These are phyloP conservation scores for Geotrichum klebahnii DNA, from an alignment of 1,139 yeast genomes.

Conservation along the genomic window DNA sequence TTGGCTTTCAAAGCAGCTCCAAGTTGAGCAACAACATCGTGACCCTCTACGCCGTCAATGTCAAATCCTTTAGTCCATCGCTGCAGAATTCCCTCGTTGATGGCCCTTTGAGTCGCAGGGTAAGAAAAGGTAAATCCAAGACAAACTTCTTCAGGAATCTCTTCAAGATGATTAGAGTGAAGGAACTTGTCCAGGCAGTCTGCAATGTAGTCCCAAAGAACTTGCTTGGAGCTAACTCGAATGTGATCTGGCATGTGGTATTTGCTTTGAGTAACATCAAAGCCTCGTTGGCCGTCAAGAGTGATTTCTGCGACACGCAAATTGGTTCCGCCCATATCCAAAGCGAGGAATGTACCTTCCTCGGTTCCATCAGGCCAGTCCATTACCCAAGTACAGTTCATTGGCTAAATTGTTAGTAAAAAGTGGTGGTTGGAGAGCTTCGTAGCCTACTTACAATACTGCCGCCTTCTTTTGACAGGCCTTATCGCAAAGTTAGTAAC, in stretches of 20 bases:
- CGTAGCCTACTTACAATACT: slow-evolving; percentile 45
- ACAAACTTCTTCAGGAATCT: slow-evolving; percentile 45
- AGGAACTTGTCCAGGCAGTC: slow-evolving; percentile 61
- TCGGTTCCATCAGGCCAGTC: slow-evolving; percentile 91
- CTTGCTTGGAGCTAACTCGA: slow-evolving; percentile 75
- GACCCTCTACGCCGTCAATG: slow-evolving; percentile 88
- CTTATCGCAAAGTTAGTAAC: slow-evolving; percentile 33
- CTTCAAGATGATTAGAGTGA: slow-evolving; percentile 49
- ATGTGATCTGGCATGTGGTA: slow-evolving; percentile 64
- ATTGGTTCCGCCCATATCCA: slow-evolving; percentile 95
- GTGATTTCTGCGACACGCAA: slow-evolving; percentile 83
- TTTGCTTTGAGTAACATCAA: slow-evolving; percentile 79
- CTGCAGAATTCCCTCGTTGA: slow-evolving; percentile 82
- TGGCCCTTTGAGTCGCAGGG: slow-evolving; percentile 82
- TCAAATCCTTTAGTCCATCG: slow-evolving; percentile 99
- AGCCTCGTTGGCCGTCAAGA: slow-evolving; percentile 71
- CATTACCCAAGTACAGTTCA: slow-evolving; percentile 96
- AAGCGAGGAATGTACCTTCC: slow-evolving; percentile 82
- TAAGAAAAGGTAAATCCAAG: slow-evolving; percentile 94
- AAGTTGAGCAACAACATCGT: slow-evolving; percentile 89
- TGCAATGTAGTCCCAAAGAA: slow-evolving; percentile 83
- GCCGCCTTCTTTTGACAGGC: slow-evolving; percentile 70
- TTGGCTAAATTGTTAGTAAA: slow-evolving; percentile 46
- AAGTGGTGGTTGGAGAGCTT: not conserved
- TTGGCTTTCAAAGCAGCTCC: slow-evolving; percentile 64